Conservation (phyloP, 805 yeast species). For the Cyberlindnera misumaiensis region DNA sequence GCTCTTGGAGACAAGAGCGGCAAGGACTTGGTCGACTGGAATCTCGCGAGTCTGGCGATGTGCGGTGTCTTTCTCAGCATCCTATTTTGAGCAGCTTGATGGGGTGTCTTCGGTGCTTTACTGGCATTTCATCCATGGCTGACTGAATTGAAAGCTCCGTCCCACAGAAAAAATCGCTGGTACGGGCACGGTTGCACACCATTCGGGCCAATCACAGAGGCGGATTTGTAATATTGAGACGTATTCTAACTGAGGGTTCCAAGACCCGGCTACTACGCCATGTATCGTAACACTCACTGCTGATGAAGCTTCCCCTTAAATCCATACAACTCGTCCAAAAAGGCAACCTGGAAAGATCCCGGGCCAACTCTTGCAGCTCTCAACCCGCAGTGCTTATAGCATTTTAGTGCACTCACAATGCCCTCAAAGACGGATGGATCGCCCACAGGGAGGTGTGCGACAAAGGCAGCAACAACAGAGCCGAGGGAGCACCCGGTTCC, state of each 20-base stretch:
- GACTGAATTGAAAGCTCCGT: no score
- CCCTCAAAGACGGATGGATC: background rate
- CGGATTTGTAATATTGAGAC: constrained; percentile 1
- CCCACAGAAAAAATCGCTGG: no score
- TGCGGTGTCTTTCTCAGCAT: background rate
- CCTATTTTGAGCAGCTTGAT: no score
- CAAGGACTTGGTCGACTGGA: constrained; percentile 1
- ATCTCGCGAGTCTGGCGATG: background rate
- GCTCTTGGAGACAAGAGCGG: constrained; percentile 17
- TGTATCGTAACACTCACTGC: no score
- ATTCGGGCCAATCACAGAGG: background rate
- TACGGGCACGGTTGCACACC: no score
- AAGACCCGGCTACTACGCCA: no score
- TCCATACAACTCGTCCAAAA: background rate
- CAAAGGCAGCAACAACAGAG: constrained; percentile 52
- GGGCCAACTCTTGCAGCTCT: background rate
- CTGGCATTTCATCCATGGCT: no score
- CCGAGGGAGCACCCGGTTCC: constrained; percentile 86
- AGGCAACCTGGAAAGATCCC: constrained; percentile 1
- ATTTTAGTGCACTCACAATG: constrained; percentile 1
- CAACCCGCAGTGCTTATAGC: constrained; percentile 2
- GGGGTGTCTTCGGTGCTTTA: no score
- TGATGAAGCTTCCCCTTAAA: background rate
- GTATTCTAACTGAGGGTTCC: no score
- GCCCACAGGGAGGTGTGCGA: constrained; percentile 30